phyloP scores from a whole-genome alignment of 805 yeast species.

The Dipodascus albidus region DNA sequence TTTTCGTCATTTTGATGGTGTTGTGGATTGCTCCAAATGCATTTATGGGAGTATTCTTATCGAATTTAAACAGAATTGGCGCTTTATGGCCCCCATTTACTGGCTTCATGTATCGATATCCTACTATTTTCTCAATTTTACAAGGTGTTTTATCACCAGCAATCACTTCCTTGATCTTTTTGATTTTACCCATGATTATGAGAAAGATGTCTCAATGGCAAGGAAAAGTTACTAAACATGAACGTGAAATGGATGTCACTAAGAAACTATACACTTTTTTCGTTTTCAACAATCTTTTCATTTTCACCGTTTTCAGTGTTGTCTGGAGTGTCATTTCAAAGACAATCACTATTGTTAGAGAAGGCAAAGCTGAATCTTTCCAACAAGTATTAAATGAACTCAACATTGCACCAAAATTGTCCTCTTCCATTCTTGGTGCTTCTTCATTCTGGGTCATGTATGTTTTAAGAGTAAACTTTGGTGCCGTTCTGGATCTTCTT shows the following conservation, averaged over 20 bases:
- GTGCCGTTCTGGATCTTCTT: slow-evolving; percentile 21
- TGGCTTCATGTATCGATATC: slow-evolving; percentile 17
- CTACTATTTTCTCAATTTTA: slow-evolving; percentile 22
- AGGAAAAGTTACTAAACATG: slow-evolving; percentile 27
- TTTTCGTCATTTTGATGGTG: slow-evolving; percentile 21
- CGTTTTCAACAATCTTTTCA: slow-evolving; percentile 28
- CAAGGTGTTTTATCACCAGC: slow-evolving; percentile 30
- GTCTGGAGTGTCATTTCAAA: slow-evolving; percentile 27
- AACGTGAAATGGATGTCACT: slow-evolving; percentile 28
- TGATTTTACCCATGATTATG: slow-evolving; percentile 25
- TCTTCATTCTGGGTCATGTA: slow-evolving; percentile 33
- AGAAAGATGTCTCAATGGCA: slow-evolving; percentile 27
- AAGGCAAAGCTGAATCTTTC: slow-evolving; percentile 13
- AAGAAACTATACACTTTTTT: slow-evolving; percentile 28
- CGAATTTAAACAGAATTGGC: slow-evolving; percentile 27
- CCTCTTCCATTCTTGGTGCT: slow-evolving; percentile 27
- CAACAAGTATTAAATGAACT: slow-evolving; percentile 20
- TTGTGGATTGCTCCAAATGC: slow-evolving; percentile 31
- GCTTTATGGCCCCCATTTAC: slow-evolving; percentile 27
- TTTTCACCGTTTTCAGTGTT: slow-evolving; percentile 29
- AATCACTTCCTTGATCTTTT: slow-evolving; percentile 24
- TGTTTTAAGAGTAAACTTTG: slow-evolving; percentile 23
- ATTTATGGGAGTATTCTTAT: slow-evolving; percentile 28
- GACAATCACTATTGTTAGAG: slow-evolving; percentile 16
- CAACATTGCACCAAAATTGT: slow-evolving; percentile 22